These are phyloP conservation scores for Pythium rhizo-oryzae DNA, from an alignment of 352 stramenopile species.

Conservation along the genomic window DNA sequence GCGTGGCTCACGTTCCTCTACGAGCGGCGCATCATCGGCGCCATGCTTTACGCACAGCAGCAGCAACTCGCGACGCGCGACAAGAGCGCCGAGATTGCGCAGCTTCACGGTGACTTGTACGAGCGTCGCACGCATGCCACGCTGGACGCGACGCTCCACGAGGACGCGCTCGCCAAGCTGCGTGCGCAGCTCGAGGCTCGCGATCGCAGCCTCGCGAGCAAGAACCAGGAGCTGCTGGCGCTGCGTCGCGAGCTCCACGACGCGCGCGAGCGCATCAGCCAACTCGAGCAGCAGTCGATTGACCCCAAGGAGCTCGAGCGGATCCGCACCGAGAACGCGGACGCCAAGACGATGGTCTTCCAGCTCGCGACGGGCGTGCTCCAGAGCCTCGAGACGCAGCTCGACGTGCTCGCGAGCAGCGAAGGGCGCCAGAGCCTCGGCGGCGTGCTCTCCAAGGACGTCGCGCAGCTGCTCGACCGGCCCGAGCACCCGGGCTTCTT, in stretches of 20 bases:
- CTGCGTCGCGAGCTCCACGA: conserved; percentile 54
- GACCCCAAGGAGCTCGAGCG: conserved; percentile 58
- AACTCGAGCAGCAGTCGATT: conserved; percentile 52
- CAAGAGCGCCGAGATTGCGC: conserved; percentile 46
- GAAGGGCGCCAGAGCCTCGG: conserved; percentile 69
- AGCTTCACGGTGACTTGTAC: conserved; percentile 69
- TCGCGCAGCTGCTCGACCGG: conserved; percentile 63
- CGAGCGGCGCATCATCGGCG: conserved; percentile 63
- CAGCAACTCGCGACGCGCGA: conserved; percentile 52
- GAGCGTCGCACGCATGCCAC: conserved; percentile 35
- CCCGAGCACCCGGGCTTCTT: conserved; percentile 66
- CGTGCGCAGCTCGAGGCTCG: conserved; percentile 36
- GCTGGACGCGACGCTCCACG: conserved; percentile 45
- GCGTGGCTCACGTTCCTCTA: conserved; percentile 63
- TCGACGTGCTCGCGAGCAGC: conserved; percentile 61
- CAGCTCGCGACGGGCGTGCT: conserved; percentile 51
- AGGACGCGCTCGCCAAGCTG: conserved; percentile 42
- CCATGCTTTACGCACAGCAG: conserved; percentile 69
- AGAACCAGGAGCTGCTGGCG: conserved; percentile 60
- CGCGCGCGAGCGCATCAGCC: conserved; percentile 30
- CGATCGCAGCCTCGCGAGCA: conserved; percentile 35
- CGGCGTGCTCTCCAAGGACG: conserved; percentile 64
- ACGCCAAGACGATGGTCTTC: conserved; percentile 78
- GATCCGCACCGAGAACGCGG: conserved; percentile 53
- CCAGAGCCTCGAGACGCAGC: conserved; percentile 53